Conservation (phyloP, 2,329 filamentous ascomycete genomes). For the Fusarium odoratissimum region DNA sequence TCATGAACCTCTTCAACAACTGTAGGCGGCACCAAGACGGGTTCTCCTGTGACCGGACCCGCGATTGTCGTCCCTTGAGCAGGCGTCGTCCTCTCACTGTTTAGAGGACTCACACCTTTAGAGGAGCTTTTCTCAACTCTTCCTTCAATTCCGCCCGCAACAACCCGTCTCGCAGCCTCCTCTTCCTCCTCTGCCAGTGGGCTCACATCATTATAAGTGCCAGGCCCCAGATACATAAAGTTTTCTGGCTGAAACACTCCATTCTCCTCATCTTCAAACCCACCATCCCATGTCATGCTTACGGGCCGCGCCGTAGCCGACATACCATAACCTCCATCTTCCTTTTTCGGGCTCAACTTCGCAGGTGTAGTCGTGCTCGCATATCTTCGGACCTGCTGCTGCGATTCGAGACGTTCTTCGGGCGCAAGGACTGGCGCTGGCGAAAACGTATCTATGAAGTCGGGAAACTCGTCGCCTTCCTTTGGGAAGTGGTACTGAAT, state of each 20-base stretch:
- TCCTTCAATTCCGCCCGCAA: slow-evolving; percentile 39
- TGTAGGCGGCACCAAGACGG: slow-evolving; percentile 34
- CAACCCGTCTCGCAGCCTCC: slow-evolving; percentile 46
- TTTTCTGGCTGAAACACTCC: slow-evolving; percentile 63
- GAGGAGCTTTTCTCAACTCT: slow-evolving; percentile 23
- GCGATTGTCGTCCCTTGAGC: slow-evolving; percentile 30
- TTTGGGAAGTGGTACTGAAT: slow-evolving; percentile 68
- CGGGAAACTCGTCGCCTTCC: slow-evolving; percentile 68
- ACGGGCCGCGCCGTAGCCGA: slow-evolving; percentile 50
- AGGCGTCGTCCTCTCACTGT: slow-evolving; percentile 48
- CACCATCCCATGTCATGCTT: slow-evolving; percentile 49
- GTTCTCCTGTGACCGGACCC: slow-evolving; percentile 17
- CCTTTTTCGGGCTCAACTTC: slow-evolving; percentile 12
- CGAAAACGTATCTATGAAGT: slow-evolving; percentile 57
- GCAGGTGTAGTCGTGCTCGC: slow-evolving; percentile 27
- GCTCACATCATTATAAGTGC: slow-evolving; percentile 58
- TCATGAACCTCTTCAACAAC: slow-evolving; percentile 48
- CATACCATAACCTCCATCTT: slow-evolving; percentile 44
- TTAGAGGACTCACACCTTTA: slow-evolving; percentile 47
- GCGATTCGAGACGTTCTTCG: slow-evolving; percentile 65
- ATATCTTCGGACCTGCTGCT: slow-evolving; percentile 59
- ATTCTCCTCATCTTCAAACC: slow-evolving; percentile 42
- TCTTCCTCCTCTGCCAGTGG: slow-evolving; percentile 57
- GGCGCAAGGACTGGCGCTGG: slow-evolving; percentile 57
- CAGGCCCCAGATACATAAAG: slow-evolving; percentile 65